Percentiles rank a stretch among this genome's conserved stretches.
Evolutionary conservation across 495 filamentous ascomycete genomes (phyloP).

Genomic region (Penicillium dipodomyicola): DNA sequence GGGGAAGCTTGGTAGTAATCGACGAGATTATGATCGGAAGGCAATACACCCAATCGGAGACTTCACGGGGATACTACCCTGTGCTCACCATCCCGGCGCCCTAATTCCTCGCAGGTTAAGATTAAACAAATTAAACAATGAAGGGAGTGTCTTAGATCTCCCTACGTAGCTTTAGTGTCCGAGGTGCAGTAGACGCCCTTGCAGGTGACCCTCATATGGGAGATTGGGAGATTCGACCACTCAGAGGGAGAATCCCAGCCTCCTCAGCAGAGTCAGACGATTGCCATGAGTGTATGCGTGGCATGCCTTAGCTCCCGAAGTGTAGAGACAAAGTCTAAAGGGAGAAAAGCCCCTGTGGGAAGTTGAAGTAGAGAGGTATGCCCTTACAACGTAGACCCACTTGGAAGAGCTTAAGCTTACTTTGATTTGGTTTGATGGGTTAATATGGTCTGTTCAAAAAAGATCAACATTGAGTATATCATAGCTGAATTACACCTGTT

Average conservation of each 20-base stretch:
- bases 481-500: not conserved
- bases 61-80: not conserved
- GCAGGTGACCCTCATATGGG: conserved; percentile 16
- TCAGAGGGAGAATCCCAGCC: not conserved
- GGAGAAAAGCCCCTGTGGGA: conserved; percentile 11
- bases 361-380: conserved; percentile 1
- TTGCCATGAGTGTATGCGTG: not conserved
- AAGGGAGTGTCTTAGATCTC: conserved; percentile 18
- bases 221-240: conserved; percentile 12
- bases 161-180: conserved; percentile 12
- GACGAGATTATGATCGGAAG: no score
- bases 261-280: not conserved
- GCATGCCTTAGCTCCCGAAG: conserved; percentile 23
- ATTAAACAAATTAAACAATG: conserved; percentile 23
- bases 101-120: conserved; percentile 14
- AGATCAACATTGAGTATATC: no score
- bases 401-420: conserved; percentile 7
- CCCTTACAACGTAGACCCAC: conserved; percentile 5
- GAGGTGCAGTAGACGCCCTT: conserved; percentile 19
- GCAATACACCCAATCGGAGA: conserved; percentile 1
- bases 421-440: no score
- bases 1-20: no score
- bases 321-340: not conserved
- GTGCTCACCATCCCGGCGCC: conserved; percentile 7
- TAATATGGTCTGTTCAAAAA: no score